A percentile compares a stretch with the other conserved stretches of the same genome.
phyloP scores from a whole-genome alignment of 75 land plant genomes.

The Cupressus sempervirens region DNA sequence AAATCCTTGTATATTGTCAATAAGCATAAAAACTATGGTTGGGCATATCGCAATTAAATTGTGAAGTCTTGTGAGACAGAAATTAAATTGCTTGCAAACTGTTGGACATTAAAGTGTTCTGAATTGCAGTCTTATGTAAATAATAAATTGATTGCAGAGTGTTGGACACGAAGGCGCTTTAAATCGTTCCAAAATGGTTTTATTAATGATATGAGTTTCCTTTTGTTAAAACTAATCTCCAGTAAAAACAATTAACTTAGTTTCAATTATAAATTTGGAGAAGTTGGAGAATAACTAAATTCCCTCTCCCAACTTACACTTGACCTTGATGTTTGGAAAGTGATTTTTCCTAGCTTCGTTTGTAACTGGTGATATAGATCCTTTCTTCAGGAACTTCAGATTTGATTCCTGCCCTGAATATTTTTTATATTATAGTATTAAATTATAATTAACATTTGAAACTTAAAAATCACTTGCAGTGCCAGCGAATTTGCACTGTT shows the following conservation, averaged over 20 bases:
- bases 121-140: background rate
- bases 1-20: background rate
- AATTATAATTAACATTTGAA: too few species aligned
- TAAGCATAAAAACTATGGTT: background rate
- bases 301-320: background rate
- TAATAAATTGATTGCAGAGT: background rate
- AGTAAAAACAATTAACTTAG: background rate
- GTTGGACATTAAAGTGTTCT: background rate
- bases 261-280: background rate
- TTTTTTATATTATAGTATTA: too few species aligned
- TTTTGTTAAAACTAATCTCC: background rate
- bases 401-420: too few species aligned
- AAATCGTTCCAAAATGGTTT: background rate
- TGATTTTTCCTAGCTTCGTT: background rate
- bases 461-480: too few species aligned
- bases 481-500: too few species aligned
- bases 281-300: background rate
- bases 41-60: background rate
- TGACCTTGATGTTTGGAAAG: background rate
- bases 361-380: background rate
- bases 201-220: background rate
- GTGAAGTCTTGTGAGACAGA: background rate
- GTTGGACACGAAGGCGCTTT: background rate
- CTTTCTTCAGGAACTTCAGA: too few species aligned
- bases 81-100: background rate